phyloP scores from a whole-genome alignment of 768 basidiomycete species.

The Rhodosporidiobolus odoratus region DNA sequence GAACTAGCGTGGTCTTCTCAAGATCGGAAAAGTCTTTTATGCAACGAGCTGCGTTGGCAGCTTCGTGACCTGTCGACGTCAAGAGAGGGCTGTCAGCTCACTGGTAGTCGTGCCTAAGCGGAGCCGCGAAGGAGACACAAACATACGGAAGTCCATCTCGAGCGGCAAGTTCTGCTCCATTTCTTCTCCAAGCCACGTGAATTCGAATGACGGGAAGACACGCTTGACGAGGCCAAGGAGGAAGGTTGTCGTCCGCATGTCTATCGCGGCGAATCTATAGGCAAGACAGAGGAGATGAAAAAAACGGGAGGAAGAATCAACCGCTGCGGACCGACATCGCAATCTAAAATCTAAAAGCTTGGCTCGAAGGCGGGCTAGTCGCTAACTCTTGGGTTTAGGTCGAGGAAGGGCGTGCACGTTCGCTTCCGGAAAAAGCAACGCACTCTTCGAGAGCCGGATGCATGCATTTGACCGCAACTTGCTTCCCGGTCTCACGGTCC shows the following conservation, averaged over 20 bases:
- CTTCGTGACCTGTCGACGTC: slow-evolving; percentile 61
- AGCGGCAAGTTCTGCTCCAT: slow-evolving; percentile 84
- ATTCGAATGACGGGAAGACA: slow-evolving; percentile 93
- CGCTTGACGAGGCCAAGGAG: slow-evolving; percentile 75
- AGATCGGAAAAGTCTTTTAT: slow-evolving; percentile 63
- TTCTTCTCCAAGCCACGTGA: slow-evolving; percentile 63
- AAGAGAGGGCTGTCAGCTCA: not conserved
- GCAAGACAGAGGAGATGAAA: too few species aligned
- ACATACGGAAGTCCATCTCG: slow-evolving; percentile 77
- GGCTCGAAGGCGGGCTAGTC: not conserved
- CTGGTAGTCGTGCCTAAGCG: not conserved
- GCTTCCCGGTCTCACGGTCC: slow-evolving; percentile 63
- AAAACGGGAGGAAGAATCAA: not conserved
- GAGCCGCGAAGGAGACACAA: not conserved
- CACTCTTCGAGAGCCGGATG: slow-evolving; percentile 92
- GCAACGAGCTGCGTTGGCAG: slow-evolving; percentile 71
- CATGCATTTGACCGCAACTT: slow-evolving; percentile 78
- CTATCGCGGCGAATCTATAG: slow-evolving; percentile 58
- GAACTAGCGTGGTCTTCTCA: slow-evolving; percentile 70
- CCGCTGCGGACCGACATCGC: not conserved
- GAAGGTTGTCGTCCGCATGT: slow-evolving; percentile 50
- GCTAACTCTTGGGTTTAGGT: too few species aligned
- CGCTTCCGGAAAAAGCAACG: slow-evolving; percentile 42
- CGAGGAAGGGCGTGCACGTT: not conserved
- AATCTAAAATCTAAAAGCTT: not conserved